Conservation (phyloP, 2,329 filamentous ascomycete species). For the Microdochium trichocladiopsis region DNA sequence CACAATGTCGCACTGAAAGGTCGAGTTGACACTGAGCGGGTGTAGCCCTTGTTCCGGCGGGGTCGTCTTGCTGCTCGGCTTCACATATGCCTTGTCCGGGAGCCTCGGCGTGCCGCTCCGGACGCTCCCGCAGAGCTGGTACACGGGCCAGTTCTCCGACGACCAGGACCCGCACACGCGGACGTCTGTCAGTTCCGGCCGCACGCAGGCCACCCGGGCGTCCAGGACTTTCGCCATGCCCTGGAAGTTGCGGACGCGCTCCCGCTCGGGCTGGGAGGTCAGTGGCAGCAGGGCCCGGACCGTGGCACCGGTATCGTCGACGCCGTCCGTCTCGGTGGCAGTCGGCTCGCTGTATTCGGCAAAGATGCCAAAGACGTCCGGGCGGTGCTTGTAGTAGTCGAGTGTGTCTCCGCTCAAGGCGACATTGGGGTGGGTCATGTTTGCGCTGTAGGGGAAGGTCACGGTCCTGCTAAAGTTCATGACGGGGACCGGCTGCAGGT, state of each 20-base stretch:
- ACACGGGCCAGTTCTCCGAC: not conserved
- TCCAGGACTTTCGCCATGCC: not conserved
- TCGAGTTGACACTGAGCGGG: not conserved
- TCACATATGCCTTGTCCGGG: too few species aligned
- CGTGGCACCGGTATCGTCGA: not conserved
- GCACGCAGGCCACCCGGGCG: not conserved
- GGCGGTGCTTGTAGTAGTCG: not conserved
- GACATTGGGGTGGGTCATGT: not conserved
- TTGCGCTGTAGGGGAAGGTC: not conserved
- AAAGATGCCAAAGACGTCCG: not conserved
- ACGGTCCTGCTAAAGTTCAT: not conserved
- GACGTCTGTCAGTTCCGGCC: not conserved
- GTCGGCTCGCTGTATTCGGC: not conserved
- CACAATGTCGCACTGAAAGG: not conserved
- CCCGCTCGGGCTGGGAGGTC: not conserved
- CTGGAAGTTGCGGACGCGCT: not conserved
- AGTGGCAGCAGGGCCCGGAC: not conserved
- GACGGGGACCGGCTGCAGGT: not conserved
- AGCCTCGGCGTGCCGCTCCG: too few species aligned
- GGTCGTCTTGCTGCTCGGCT: not conserved
- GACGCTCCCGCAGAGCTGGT: not conserved
- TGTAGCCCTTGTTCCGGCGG: not conserved
- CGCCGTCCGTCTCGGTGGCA: not conserved
- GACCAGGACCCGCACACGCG: not conserved
- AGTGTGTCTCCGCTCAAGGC: not conserved